Percentiles rank a stretch among this genome's conserved stretches.
phyloP scores from a whole-genome alignment of 345 rosid species.

The Eutrema heterophyllum region DNA sequence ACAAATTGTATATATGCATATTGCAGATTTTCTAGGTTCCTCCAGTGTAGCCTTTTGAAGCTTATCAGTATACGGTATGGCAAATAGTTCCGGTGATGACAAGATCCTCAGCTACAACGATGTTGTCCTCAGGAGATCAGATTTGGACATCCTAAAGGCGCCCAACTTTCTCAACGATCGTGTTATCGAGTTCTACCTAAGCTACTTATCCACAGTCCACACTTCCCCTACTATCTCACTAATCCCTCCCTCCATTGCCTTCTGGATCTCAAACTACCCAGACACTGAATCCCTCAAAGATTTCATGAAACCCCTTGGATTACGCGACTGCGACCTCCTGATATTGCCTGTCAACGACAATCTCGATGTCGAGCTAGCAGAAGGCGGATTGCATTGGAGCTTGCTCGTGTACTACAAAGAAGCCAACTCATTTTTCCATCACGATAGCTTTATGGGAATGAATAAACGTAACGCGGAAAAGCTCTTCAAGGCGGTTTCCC shows the following conservation, averaged over 20 bases:
- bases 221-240: conserved; percentile 45
- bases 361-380: conserved; percentile 50
- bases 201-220: conserved; percentile 51
- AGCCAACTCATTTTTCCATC: conserved; percentile 64
- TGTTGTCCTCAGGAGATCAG: conserved; percentile 75
- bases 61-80: conserved; percentile 37
- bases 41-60: conserved; percentile 8
- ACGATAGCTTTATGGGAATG: conserved; percentile 51
- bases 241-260: conserved; percentile 75
- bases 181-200: conserved; percentile 79
- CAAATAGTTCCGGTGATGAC: conserved; percentile 47
- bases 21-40: neutral
- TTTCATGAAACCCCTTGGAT: conserved; percentile 51
- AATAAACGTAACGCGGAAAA: conserved; percentile 38
- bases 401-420: conserved; percentile 54
- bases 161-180: conserved; percentile 59
- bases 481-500: conserved; percentile 42
- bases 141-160: conserved; percentile 60
- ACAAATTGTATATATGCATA: neutral
- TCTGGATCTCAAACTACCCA: conserved; percentile 73
- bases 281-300: conserved; percentile 48
- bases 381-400: conserved; percentile 90
- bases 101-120: conserved; percentile 78
- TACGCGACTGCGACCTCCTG: conserved; percentile 46
- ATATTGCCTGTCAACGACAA: conserved; percentile 78